Percentiles rank a stretch among this genome's conserved stretches.
Conservation (phyloP, 2,329 filamentous ascomycete species). For the Curvularia sp. region DNA sequence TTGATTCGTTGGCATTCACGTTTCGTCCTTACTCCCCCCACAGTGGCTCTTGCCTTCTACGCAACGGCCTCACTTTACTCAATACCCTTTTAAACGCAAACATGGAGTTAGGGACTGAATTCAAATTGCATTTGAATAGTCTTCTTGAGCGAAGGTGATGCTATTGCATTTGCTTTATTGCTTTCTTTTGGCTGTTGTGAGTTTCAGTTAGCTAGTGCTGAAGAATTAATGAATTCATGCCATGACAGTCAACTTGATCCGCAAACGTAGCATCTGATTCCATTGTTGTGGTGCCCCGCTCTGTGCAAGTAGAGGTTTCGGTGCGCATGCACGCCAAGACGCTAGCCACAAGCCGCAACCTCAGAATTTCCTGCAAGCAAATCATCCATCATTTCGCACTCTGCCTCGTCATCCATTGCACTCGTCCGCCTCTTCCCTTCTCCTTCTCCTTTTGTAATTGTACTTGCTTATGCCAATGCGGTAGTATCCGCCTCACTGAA, state of each 20-base stretch:
- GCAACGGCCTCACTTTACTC: constrained; percentile 10
- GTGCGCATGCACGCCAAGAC: constrained; percentile 8
- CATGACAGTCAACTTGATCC: no score
- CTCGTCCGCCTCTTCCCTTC: constrained; percentile 15
- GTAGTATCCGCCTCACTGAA: constrained; percentile 30
- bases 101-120: constrained; percentile 14
- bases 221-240: background rate
- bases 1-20: constrained; percentile 17
- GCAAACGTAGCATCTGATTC: background rate
- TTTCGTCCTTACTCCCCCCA: constrained; percentile 26
- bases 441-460: constrained; percentile 7
- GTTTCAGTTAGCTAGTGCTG: background rate
- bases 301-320: background rate
- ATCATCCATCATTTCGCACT: constrained; percentile 8
- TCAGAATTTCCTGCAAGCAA: constrained; percentile 20
- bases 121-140: constrained; percentile 28
- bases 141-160: background rate
- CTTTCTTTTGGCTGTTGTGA: background rate
- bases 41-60: constrained; percentile 23
- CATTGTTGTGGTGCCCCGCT: background rate
- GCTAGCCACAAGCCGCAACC: constrained; percentile 6
- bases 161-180: background rate
- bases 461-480: constrained; percentile 34
- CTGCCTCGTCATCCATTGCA: constrained; percentile 13
- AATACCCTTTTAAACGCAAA: constrained; percentile 18